Evolutionary conservation across 2,329 filamentous ascomycete genomes (phyloP).

Genomic region (Fusarium agapanthi): DNA sequence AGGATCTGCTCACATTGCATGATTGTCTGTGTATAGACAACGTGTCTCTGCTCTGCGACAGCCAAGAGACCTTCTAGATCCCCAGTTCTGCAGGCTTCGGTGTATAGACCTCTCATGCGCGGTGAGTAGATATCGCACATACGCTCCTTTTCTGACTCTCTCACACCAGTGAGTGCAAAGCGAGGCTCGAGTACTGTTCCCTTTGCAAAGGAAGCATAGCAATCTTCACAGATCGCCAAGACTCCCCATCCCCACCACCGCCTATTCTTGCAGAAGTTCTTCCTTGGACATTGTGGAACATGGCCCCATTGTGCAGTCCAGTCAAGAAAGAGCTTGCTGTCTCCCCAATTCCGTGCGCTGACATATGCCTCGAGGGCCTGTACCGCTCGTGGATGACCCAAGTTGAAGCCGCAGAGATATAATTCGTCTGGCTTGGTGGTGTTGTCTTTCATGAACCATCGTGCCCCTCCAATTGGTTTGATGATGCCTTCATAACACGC

Average conservation of each 20-base stretch:
- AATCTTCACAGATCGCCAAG: slow-evolving; percentile 49
- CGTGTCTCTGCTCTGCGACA: slow-evolving; percentile 38
- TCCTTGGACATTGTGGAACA: slow-evolving; percentile 41
- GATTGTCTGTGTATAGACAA: slow-evolving; percentile 47
- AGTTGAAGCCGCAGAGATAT: slow-evolving; percentile 48
- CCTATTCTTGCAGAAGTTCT: slow-evolving; percentile 12
- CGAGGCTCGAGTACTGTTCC: slow-evolving; percentile 39
- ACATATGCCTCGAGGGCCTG: slow-evolving; percentile 35
- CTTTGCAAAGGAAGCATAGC: slow-evolving; percentile 47
- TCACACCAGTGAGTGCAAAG: slow-evolving; percentile 42
- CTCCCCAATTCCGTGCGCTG: slow-evolving; percentile 43
- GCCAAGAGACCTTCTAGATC: slow-evolving; percentile 41
- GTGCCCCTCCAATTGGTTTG: slow-evolving; percentile 42
- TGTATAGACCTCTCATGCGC: slow-evolving; percentile 49
- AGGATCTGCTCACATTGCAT: slow-evolving; percentile 40
- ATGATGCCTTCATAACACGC: slow-evolving; percentile 47
- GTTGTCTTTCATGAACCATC: slow-evolving; percentile 43
- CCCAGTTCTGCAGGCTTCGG: slow-evolving; percentile 39
- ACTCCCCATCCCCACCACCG: slow-evolving; percentile 49
- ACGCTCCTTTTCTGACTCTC: slow-evolving; percentile 14
- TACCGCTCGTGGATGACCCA: slow-evolving; percentile 40
- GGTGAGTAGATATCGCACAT: slow-evolving; percentile 52
- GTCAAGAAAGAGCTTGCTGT: slow-evolving; percentile 37
- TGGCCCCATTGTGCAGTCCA: slow-evolving; percentile 44
- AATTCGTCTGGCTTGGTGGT: slow-evolving; percentile 15